Evolutionary conservation across 2,329 filamentous ascomycete genomes (phyloP), one percentile per base, ranked within the genome.

Genomic region (Helminthosporium solani): DNA sequence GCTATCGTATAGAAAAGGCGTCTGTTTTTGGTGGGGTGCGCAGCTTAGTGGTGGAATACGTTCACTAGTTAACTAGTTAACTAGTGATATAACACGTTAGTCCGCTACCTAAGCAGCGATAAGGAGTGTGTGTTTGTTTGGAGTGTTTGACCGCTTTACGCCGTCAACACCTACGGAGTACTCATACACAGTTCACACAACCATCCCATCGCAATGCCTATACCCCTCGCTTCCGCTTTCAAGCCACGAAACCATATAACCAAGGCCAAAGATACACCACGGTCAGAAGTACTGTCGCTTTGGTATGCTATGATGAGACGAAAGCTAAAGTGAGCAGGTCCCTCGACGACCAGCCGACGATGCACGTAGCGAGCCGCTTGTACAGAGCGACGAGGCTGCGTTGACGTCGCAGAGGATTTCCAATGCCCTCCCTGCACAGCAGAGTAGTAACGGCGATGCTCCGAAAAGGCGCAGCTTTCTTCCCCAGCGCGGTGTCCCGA

Each of bases 401-500:
- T 12, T 5, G 7, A 7, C 12, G 12, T 47, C 33, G 31, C 47
- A 43, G 21, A 40, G 14, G 31, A 21, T 27, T 34, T 35, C 30
- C 28, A n/a, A 28, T 21, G 8, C 15, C 14, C 7, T 14, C 8
- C 44, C 31, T 11, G 8, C 28, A 34, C 34, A 46, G 21, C 34
- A 34, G 8, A 40, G 40, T 7, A 36, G 20, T 31, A 31, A 20
- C 27, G n/a, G n/a, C n/a, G 46, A 57, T 27, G 47, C 28, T 7
- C 15, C 42, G 19, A 61, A 53, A 20, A 34, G 52, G 33, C 58
- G 61, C 20, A 68, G 66, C 47, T 54, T 66, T 41, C 56, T 70
- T 23, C 66, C 64, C 14, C 67, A 69, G 40, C 61, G 57, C 28
- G 64, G 64, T n/a, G 57, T 62, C 18, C 40, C 56, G n/a, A 65